These are phyloP conservation scores for Penicillium diatomitis DNA, from an alignment of 495 filamentous ascomycete genomes.

Conservation along the genomic window DNA sequence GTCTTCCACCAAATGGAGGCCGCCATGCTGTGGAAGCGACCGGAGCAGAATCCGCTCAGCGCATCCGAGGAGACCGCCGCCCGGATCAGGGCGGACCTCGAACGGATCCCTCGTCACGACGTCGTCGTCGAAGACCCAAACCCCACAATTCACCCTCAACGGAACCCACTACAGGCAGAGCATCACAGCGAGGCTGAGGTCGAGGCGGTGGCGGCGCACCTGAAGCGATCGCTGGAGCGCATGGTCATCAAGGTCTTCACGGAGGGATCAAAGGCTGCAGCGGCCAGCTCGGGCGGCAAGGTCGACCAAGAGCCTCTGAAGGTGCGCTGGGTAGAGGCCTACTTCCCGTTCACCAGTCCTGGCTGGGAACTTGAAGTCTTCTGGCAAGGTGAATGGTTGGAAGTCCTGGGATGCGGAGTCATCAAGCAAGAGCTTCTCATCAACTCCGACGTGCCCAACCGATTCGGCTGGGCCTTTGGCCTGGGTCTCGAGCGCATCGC, in stretches of 20 bases:
- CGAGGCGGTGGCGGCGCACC: conserved; percentile 72
- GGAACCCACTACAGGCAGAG: conserved; percentile 71
- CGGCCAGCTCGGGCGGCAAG: conserved; percentile 37
- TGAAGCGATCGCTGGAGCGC: conserved; percentile 81
- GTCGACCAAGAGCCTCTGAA: conserved; percentile 56
- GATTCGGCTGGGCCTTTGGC: conserved; percentile 93
- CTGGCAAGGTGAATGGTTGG: conserved; percentile 91
- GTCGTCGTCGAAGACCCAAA: conserved; percentile 78
- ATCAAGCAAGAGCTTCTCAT: conserved; percentile 69
- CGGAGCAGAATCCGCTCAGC: conserved; percentile 48
- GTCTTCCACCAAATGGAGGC: conserved; percentile 99
- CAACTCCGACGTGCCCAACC: conserved; percentile 63
- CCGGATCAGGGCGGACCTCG: conserved; percentile 53
- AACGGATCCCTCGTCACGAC: conserved; percentile 55
- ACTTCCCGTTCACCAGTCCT: conserved; percentile 90
- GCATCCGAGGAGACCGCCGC: conserved; percentile 27
- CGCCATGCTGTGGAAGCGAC: conserved; percentile 79
- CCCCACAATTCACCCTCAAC: conserved; percentile 64
- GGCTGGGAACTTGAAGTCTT: conserved; percentile 95
- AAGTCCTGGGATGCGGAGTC: conserved; percentile 89
- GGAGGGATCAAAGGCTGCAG: conserved; percentile 59
- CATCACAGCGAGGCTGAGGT: conserved; percentile 68
- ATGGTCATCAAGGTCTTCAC: conserved; percentile 86
- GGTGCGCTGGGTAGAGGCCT: conserved; percentile 92
- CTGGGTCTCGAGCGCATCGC: conserved; percentile 87